Percentiles rank a stretch among this genome's conserved stretches.
Evolutionary conservation across 2,329 filamentous ascomycete species (phyloP).

Genomic region (Scleromitrula shiraiana): DNA sequence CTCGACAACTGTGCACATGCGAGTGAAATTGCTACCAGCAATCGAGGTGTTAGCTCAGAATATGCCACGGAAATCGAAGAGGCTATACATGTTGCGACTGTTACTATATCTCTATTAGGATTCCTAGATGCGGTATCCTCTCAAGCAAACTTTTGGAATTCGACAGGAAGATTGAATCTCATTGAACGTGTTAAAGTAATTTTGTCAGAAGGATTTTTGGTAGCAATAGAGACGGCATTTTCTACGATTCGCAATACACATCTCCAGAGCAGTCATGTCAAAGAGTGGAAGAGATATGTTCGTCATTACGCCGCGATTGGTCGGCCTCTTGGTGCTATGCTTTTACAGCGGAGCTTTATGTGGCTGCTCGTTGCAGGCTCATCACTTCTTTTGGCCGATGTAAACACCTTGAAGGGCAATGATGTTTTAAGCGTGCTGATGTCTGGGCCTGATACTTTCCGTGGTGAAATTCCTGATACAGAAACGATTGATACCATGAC

Average conservation of each 20-base stretch:
- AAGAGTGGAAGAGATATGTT: constrained; percentile 82
- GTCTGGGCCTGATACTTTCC: constrained; percentile 37
- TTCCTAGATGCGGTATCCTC: constrained; percentile 78
- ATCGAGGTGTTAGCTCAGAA: constrained; percentile 47
- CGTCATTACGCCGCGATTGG: constrained; percentile 74
- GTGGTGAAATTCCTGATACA: constrained; percentile 42
- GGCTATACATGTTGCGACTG: constrained; percentile 61
- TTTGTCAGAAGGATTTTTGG: constrained; percentile 76
- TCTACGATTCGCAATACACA: constrained; percentile 81
- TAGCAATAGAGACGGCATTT: constrained; percentile 80
- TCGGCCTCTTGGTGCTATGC: constrained; percentile 81
- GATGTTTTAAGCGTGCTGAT: constrained; percentile 71
- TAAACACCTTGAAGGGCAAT: constrained; percentile 47
- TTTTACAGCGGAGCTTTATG: constrained; percentile 84
- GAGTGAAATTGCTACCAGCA: constrained; percentile 46
- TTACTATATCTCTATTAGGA: constrained; percentile 79
- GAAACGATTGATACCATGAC: constrained; percentile 56
- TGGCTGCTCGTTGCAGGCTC: constrained; percentile 72
- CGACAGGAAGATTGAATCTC: constrained; percentile 63
- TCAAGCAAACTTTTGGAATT: constrained; percentile 73
- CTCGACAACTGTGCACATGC: constrained; percentile 61
- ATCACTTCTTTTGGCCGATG: constrained; percentile 61
- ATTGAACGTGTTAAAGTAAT: constrained; percentile 64
- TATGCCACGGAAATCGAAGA: constrained; percentile 51
- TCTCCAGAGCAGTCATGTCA: constrained; percentile 54